Base-by-base conservation (phyloP, 805 yeast species). In the Blastobotrys terrestris region DNA sequence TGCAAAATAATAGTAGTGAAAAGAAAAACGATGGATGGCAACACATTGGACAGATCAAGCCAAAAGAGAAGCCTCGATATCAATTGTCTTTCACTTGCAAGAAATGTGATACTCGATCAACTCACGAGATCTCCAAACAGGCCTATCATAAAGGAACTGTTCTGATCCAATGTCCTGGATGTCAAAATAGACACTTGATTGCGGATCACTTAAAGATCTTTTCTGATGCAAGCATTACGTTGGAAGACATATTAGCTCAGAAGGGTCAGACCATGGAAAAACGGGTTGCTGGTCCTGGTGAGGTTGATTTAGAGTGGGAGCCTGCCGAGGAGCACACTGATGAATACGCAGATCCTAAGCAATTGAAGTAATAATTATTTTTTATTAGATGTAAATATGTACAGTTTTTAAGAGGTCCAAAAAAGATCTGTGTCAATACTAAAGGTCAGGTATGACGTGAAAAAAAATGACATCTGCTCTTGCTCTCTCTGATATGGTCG, bases 31-130 rank as follows among this genome's bases (percentile, higher is more conserved):
- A 22, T 13, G 35, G 35, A 14, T 45, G 48, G 48, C 35, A 13
- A 35, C 39, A 39, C 14, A 18, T 39, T 16, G 44, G 44, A 14
- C 44, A 48, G 46, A 18, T 46, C 31, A 45, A 44, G 3, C 45
- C 47, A 3, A 39, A 43, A 3, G 94, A 86, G 50, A 81, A 84
- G 56, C 96, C 95, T 1, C 80, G 84, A 67, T 73, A 87, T 57
- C 85, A 89, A 85, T 77, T 92, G 19, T 92, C 96, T 0, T 91
- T 92, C 71, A 92, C 97, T 0, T 92, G 98, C 70, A 92, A 90
- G 66, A 80, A 81, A 58, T 92, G 98, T 69, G 77, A 80, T 46
- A 79, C 85, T 2, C 73, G 97, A 52, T 89, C 97, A 0, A 81
- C 90, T 2, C 98, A 92, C 64, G 77, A 84, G n/a, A 85, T 92